Conservation (phyloP, 1,284 basidiomycete genomes). For the Erythrobasidium hasegawianum region DNA sequence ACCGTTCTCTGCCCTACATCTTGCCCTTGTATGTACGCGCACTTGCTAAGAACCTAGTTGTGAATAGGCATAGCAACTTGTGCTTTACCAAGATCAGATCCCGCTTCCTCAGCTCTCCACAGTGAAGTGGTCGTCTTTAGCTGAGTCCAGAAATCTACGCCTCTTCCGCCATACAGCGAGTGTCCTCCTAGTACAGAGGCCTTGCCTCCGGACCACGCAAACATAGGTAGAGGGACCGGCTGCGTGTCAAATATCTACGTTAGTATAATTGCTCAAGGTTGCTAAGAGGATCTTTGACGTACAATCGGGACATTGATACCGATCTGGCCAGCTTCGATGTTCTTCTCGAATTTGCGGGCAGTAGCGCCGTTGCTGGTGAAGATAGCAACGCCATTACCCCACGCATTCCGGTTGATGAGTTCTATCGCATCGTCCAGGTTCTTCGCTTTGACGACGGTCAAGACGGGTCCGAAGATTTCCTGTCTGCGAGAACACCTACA, state of each 20-base stretch:
- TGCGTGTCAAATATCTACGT: background rate
- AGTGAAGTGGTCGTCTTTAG: slow-evolving; percentile 71
- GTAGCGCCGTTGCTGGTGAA: slow-evolving; percentile 97
- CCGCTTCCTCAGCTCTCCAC: slow-evolving; percentile 75
- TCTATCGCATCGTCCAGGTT: slow-evolving; percentile 86
- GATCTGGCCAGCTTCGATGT: slow-evolving; percentile 81
- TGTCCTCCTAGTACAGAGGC: slow-evolving; percentile 82
- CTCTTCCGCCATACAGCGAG: slow-evolving; percentile 78
- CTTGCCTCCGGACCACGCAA: slow-evolving; percentile 88
- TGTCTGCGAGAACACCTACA: slow-evolving; percentile 55
- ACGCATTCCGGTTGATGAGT: slow-evolving; percentile 78
- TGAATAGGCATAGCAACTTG: slow-evolving; percentile 75
- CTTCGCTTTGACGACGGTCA: slow-evolving; percentile 73
- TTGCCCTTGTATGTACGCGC: no score
- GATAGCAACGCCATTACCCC: slow-evolving; percentile 87
- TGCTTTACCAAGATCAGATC: slow-evolving; percentile 60
- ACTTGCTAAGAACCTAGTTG: background rate
- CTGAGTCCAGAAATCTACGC: slow-evolving; percentile 83
- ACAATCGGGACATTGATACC: slow-evolving; percentile 80
- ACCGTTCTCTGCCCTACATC: no score
- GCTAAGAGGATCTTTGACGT: background rate
- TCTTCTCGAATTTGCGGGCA: slow-evolving; percentile 84
- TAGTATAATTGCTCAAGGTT: background rate
- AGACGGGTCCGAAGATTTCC: slow-evolving; percentile 93
- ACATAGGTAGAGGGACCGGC: slow-evolving; percentile 78